A percentile compares a stretch with the other conserved stretches of the same genome.
Evolutionary conservation across 345 rosid species (phyloP).

Genomic region (Hevea brasiliensis): DNA sequence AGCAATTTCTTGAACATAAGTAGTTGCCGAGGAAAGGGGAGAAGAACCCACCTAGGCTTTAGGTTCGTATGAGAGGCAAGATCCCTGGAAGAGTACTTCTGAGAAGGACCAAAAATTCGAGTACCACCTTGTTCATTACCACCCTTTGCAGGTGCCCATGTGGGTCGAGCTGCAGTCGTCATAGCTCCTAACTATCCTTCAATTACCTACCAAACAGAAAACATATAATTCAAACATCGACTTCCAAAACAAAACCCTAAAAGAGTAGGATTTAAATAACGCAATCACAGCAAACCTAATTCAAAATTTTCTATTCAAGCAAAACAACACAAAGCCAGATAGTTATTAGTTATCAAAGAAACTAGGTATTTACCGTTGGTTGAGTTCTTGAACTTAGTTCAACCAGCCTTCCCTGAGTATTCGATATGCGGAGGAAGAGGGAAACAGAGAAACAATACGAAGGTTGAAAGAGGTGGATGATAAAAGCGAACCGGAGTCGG

Average conservation of each 20-base stretch:
- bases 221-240: background rate
- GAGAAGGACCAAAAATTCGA: slow-evolving; percentile 94
- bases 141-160: slow-evolving; percentile 99
- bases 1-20: background rate
- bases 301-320: background rate
- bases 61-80: slow-evolving; percentile 83
- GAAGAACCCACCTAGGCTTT: slow-evolving; percentile 67
- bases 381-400: background rate
- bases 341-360: background rate
- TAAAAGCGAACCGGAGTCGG: slow-evolving; percentile 3
- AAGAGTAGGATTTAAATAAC: background rate
- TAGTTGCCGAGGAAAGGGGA: background rate
- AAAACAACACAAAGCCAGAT: background rate
- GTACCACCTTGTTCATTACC: slow-evolving; percentile 98
- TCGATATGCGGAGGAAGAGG: too few species aligned
- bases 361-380: background rate
- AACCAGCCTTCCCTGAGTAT: too few species aligned
- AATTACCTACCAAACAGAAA: background rate
- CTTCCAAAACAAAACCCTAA: background rate
- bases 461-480: background rate
- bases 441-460: background rate
- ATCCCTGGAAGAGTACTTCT: slow-evolving; percentile 95
- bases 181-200: slow-evolving; percentile 30
- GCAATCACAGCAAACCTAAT: background rate
- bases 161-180: slow-evolving; percentile 98